Conservation (phyloP, 495 filamentous ascomycete genomes). For the Cercophora newfieldiana region DNA sequence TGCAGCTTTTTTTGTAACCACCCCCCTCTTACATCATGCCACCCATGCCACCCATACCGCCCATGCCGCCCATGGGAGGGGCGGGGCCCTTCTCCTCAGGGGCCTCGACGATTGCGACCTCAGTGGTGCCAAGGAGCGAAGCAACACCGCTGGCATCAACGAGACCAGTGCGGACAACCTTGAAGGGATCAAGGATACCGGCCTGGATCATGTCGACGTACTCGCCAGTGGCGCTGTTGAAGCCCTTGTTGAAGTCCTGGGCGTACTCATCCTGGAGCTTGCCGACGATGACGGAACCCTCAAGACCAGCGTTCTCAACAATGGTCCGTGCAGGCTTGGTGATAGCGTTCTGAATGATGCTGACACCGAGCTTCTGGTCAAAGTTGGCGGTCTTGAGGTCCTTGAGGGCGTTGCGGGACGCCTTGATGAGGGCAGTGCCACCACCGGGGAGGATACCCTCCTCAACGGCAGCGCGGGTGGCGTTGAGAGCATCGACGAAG, state of each 20-base stretch:
- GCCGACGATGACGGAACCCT: constrained; percentile 94
- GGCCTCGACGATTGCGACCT: constrained; percentile 95
- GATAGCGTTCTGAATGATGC: constrained; percentile 96
- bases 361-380: constrained; percentile 97
- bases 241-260: constrained; percentile 95
- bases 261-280: constrained; percentile 96
- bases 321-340: constrained; percentile 91
- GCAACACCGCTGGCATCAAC: constrained; percentile 95
- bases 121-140: constrained; percentile 94
- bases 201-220: constrained; percentile 97
- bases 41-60: constrained; percentile 55
- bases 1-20: constrained; percentile 15
- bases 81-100: constrained; percentile 79
- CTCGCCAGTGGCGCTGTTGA: constrained; percentile 91
- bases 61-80: constrained; percentile 58
- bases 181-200: constrained; percentile 98
- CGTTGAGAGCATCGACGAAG: constrained; percentile 96
- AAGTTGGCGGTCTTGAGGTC: constrained; percentile 89
- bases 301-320: constrained; percentile 94
- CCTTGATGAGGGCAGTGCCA: constrained; percentile 97
- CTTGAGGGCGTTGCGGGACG: constrained; percentile 81
- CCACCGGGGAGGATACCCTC: constrained; percentile 98
- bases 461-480: constrained; percentile 96
- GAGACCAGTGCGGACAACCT: constrained; percentile 95
- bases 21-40: constrained; percentile 23